Conservation (phyloP, 805 yeast species). For the Diddensiella santjacobensis region DNA sequence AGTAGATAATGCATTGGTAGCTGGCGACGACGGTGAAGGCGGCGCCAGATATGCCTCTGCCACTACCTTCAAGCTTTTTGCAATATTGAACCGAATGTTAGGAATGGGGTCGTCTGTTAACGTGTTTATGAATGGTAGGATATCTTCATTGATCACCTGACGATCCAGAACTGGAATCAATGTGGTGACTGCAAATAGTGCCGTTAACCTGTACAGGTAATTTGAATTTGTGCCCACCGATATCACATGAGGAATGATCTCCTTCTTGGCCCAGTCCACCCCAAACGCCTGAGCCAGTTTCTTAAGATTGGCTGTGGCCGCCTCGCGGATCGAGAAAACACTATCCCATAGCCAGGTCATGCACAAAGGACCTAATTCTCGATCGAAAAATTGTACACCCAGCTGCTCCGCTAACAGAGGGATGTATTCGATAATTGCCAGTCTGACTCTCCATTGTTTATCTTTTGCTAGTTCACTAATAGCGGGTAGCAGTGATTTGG, state of each 20-base stretch:
- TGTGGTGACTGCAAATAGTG: slow-evolving; percentile 81
- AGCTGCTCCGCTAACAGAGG: slow-evolving; percentile 92
- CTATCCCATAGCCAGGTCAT: slow-evolving; percentile 99
- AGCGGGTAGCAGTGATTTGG: slow-evolving; percentile 89
- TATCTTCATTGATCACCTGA: slow-evolving; percentile 53
- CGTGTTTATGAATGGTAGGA: slow-evolving; percentile 75
- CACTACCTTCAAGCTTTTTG: slow-evolving; percentile 69
- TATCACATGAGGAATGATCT: slow-evolving; percentile 74
- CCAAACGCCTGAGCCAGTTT: slow-evolving; percentile 85
- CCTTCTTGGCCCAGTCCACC: slow-evolving; percentile 84
- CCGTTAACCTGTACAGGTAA: slow-evolving; percentile 88
- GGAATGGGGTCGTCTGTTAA: slow-evolving; percentile 82
- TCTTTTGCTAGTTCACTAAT: slow-evolving; percentile 94
- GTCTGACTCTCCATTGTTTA: slow-evolving; percentile 94
- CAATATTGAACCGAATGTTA: slow-evolving; percentile 91
- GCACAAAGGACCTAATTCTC: slow-evolving; percentile 84
- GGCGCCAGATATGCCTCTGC: slow-evolving; percentile 46
- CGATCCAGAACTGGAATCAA: slow-evolving; percentile 68
- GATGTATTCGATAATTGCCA: slow-evolving; percentile 94
- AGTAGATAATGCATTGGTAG: background rate
- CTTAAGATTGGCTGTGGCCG: slow-evolving; percentile 82
- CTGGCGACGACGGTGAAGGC: background rate
- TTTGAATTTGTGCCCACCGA: slow-evolving; percentile 52
- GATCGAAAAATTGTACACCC: slow-evolving; percentile 89
- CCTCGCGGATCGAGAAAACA: slow-evolving; percentile 93